Evolutionary conservation across 345 rosid species (phyloP).

Genomic region (Excoecaria cochinchinensis): DNA sequence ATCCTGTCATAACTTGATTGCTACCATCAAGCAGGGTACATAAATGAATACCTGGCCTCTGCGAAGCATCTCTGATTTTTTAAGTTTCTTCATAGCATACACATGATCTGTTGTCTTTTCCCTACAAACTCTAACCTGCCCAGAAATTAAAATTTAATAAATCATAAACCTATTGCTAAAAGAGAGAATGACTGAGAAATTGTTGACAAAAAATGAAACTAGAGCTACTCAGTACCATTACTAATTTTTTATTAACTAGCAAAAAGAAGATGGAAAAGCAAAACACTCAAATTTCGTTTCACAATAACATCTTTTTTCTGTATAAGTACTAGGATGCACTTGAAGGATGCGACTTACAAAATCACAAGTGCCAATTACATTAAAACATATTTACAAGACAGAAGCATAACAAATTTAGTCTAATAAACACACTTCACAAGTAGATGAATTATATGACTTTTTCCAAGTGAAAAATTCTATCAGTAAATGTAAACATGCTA

Average conservation of each 20-base stretch:
- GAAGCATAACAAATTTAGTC: background rate
- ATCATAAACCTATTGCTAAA: background rate
- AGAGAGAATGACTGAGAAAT: background rate
- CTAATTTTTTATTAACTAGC: background rate
- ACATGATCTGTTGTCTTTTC: slow-evolving; percentile 88
- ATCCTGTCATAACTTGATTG: slow-evolving; percentile 13
- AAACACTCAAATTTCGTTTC: background rate
- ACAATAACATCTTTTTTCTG: background rate
- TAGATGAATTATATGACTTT: background rate
- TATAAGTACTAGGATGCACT: background rate
- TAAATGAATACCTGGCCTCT: slow-evolving; percentile 78
- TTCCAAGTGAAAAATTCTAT: background rate
- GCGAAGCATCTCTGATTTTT: slow-evolving; percentile 94
- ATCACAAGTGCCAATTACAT: background rate
- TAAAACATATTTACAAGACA: background rate
- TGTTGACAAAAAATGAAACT: background rate
- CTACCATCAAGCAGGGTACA: slow-evolving; percentile 12
- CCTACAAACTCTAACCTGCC: slow-evolving; percentile 85
- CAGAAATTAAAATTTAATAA: slow-evolving; percentile 24
- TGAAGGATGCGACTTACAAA: background rate
- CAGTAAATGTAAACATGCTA: background rate
- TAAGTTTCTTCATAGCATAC: slow-evolving; percentile 94
- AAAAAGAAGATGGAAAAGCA: background rate
- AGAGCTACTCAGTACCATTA: background rate
- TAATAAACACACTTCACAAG: background rate